These are phyloP conservation scores for Mucor circinelloides DNA, from an alignment of 371 early-diverging fungal species.

Conservation along the genomic window DNA sequence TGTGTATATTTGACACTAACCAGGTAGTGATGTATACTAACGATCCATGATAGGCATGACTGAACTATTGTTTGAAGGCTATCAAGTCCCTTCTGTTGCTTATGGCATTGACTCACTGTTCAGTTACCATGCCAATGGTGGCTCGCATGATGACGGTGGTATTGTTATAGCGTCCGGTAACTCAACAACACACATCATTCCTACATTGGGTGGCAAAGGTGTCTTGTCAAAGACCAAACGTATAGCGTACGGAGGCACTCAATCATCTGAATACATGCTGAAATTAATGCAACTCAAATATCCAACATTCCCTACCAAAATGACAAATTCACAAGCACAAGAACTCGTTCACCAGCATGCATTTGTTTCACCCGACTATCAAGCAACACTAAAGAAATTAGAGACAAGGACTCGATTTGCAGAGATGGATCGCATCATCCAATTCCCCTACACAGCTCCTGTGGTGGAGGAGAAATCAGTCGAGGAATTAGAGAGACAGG, in stretches of 20 bases:
- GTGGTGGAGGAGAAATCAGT: slow-evolving; percentile 75
- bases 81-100: slow-evolving; percentile 72
- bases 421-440: slow-evolving; percentile 65
- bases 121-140: slow-evolving; percentile 75
- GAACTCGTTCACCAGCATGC: slow-evolving; percentile 67
- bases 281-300: slow-evolving; percentile 91
- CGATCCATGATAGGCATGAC: slow-evolving; percentile 60
- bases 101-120: slow-evolving; percentile 90
- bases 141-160: slow-evolving; percentile 56
- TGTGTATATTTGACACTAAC: neutral
- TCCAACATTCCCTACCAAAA: slow-evolving; percentile 84
- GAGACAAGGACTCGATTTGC: slow-evolving; percentile 58
- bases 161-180: slow-evolving; percentile 78
- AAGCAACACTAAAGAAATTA: slow-evolving; percentile 58
- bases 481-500: slow-evolving; percentile 74
- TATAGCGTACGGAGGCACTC: slow-evolving; percentile 31
- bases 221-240: slow-evolving; percentile 63
- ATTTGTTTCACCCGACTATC: slow-evolving; percentile 79
- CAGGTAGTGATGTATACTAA: neutral
- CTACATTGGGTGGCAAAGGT: slow-evolving; percentile 66
- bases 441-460: slow-evolving; percentile 75
- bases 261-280: slow-evolving; percentile 79
- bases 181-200: slow-evolving; percentile 75
- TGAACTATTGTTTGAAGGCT: slow-evolving; percentile 88
- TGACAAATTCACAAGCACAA: slow-evolving; percentile 75